Percentiles rank a stretch among this genome's conserved stretches.
These are phyloP conservation scores for Mycena rosella DNA, from an alignment of 768 basidiomycete species.

Conservation along the genomic window DNA sequence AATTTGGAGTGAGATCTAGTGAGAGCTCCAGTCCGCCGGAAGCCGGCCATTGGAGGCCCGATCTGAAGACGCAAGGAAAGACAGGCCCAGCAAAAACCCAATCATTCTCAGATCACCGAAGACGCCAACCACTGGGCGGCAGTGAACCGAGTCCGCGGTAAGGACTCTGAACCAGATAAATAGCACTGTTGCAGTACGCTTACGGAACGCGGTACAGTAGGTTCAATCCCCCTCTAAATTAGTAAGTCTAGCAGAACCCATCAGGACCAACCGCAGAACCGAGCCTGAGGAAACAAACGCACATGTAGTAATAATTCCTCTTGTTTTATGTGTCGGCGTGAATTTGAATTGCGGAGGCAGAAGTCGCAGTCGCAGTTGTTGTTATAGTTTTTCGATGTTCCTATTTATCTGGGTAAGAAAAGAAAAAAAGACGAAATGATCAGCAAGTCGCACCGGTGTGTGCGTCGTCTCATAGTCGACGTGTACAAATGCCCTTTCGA, in stretches of 20 bases:
- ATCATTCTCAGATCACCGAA: too few species aligned
- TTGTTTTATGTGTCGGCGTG: neutral
- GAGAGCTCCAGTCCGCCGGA: too few species aligned
- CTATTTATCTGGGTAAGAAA: conserved; percentile 44
- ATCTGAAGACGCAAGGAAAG: too few species aligned
- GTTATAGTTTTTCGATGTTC: conserved; percentile 63
- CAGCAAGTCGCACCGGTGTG: conserved; percentile 53
- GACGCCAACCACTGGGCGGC: too few species aligned
- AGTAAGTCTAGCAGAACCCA: neutral
- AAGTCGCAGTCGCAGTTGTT: too few species aligned
- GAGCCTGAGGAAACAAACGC: neutral
- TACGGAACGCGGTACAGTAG: neutral
- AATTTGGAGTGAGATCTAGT: too few species aligned
- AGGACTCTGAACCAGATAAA: neutral
- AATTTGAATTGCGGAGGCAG: too few species aligned
- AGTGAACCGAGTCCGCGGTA: neutral
- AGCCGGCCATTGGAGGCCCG: too few species aligned
- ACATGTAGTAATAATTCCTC: neutral
- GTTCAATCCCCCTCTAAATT: conserved; percentile 1
- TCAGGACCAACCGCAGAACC: neutral
- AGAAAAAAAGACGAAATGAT: neutral
- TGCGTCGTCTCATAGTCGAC: conserved; percentile 96
- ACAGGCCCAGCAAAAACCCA: too few species aligned
- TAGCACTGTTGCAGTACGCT: neutral
- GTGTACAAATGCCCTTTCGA: conserved; percentile 94